These are phyloP conservation scores for Trichoderma polysporum DNA, from an alignment of 2,329 filamentous ascomycete genomes.

Conservation along the genomic window DNA sequence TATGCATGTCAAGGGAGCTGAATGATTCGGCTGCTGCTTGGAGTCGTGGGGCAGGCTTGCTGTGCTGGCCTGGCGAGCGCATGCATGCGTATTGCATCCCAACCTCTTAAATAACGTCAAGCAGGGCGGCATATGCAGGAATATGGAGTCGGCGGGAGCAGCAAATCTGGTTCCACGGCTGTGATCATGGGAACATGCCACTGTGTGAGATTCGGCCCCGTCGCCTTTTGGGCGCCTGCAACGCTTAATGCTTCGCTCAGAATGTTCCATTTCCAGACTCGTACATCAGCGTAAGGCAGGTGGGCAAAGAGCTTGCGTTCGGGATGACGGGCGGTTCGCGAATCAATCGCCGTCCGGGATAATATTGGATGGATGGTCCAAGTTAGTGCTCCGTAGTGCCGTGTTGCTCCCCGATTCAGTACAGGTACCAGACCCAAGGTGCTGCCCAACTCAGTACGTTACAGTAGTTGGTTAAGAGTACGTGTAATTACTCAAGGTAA, in stretches of 20 bases:
- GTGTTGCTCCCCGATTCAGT: too few species aligned
- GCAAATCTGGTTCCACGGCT: conserved; percentile 8
- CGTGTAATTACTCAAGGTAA: neutral
- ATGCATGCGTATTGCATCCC: neutral
- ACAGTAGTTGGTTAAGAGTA: too few species aligned
- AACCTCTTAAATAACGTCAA: conserved; percentile 12
- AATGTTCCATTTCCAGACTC: neutral
- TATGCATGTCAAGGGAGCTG: conserved; percentile 13
- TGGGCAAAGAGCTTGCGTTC: conserved; percentile 15
- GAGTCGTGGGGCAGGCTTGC: conserved; percentile 11
- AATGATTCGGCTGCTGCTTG: conserved; percentile 13
- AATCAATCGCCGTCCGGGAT: conserved; percentile 12
- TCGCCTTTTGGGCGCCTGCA: neutral
- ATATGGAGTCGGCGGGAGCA: conserved; percentile 1
- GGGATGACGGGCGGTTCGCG: conserved; percentile 7
- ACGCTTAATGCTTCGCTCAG: neutral
- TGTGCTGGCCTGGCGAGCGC: conserved; percentile 9
- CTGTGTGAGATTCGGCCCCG: neutral
- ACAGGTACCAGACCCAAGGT: too few species aligned
- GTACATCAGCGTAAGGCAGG: neutral
- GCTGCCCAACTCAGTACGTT: too few species aligned
- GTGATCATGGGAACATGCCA: conserved; percentile 16
- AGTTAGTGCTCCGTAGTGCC: neutral
- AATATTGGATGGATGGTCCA: conserved; percentile 5
- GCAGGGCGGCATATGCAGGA: neutral